Base-by-base conservation (phyloP, 352 stramenopile genomes). In the Phytopythium helicoides region DNA sequence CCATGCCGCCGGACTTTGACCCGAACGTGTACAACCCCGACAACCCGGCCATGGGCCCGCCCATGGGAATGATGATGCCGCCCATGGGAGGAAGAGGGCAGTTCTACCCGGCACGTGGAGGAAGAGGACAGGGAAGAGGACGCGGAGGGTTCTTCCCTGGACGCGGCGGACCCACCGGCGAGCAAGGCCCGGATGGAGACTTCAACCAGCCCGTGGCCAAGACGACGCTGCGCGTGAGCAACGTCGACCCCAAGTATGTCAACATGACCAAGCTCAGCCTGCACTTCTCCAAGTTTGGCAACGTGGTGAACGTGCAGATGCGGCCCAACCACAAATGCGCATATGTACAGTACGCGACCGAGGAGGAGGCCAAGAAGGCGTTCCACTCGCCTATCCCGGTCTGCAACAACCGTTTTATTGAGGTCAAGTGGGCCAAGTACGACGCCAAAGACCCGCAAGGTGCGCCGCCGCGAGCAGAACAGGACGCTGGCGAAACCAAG, bases 341-440 rank as follows among this genome's bases (percentile, higher is more conserved):
- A 23, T 95, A 89, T 71, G 81, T 95, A 49, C 85, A 95, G 51
- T 95, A 92, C 60, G 81, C 81, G 47, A 92, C 66, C 6, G 76
- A 90, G 47, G 82, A 90, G 3, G 78, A 90, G 47, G 85, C 85
- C 8, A 87, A 86, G 61, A 91, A 89, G 54, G 85, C 85, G 19
- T 92, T 92, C 66, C 83, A 93, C 53, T 95, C 85, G 37, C 85
- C 85, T 1, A 85, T 92, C 10, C 82, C 85, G 42, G 85, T 95
- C 38, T 95, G 85, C 73, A 95, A 95, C 59, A 95, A 95, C 58
- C 82, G 85, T 9, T 95, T 95, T 56, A 95, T 95, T 40, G 80
- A 86, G 39, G 85, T 95, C 21, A 92, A 93, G 56, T 93, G 83
- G 76, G 85, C 85, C 35, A 89, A 79, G 47, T 88, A 91, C 56